Evolutionary conservation across 805 yeast species (phyloP), one percentile per base, ranked within the genome.

Genomic region (Grigorovia transvaalensis): DNA sequence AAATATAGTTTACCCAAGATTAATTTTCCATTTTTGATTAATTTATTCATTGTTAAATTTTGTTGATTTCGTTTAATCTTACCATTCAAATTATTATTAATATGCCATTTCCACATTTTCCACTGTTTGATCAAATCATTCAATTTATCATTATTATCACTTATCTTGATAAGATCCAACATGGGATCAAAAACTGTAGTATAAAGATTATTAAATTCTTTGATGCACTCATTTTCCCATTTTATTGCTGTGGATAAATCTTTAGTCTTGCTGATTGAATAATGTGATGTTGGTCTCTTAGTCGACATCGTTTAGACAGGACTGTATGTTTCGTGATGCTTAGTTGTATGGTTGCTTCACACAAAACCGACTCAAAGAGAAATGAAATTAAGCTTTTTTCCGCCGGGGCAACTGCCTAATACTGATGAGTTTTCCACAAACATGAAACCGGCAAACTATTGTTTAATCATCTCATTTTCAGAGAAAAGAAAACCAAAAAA

Each of bases 101-200:
- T 82, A 52, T 81, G 85, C 54, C 80, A 70, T 56, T 89, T 96
- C 96, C 96, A 90, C 0, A 84, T 79, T 43, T 76, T 65, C 55
- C 81, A 80, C 65, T 89, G 95, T 35, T 75, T 72, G 66, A 84
- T 71, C 12, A 85, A 68, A 50, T 76, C 77, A 60, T 88, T 88
- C 51, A 88, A 66, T 46, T 78, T 78, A 57, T 87, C 96, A 61
- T 89, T 90, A 29, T 85, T 62, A 43, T 83, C 90, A 46, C 93
- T 69, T 1, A 90, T 66, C 57, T 83, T 85, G 35, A 68, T 68
- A 29, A 83, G 88, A n/a, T 78, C 74, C 20, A 80, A 57, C 2
- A 75, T 62, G 0, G 72, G 74, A 61, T 87, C 93, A 53, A 83
- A 84, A 35, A 89, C 80, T 57, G n/a, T 13, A 12, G 42, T 38